Percentiles rank a stretch among this genome's conserved stretches.
Evolutionary conservation across 23 red algal species (phyloP).

Genomic region (Gracilaria vermiculophylla): DNA sequence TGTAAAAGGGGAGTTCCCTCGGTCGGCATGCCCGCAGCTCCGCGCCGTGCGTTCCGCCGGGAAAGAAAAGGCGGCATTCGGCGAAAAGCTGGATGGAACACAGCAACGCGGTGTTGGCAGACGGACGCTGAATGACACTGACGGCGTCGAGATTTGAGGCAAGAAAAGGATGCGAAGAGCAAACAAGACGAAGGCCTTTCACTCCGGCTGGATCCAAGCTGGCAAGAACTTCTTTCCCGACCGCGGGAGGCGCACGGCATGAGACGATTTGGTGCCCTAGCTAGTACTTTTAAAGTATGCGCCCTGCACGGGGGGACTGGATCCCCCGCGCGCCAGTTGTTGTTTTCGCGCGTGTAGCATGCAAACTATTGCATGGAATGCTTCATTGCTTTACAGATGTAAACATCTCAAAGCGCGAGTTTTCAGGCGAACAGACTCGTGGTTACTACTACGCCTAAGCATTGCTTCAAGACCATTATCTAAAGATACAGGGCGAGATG

Average conservation of each 20-base stretch:
- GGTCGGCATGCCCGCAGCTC: background rate
- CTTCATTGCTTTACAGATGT: too few relatives aligned
- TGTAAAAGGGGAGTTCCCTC: background rate
- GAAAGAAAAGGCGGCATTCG: background rate
- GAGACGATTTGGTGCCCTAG: background rate
- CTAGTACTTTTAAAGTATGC: too few relatives aligned
- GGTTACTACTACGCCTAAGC: too few relatives aligned
- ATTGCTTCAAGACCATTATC: background rate
- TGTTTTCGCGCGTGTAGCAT: too few relatives aligned
- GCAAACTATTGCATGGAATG: too few relatives aligned
- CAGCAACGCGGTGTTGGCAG: too few relatives aligned
- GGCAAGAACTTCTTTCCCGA: background rate
- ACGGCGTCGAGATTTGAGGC: background rate
- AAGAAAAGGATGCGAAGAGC: background rate
- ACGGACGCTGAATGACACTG: too few relatives aligned
- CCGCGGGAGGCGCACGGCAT: background rate
- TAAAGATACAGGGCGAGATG: background rate
- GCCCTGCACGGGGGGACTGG: too few relatives aligned
- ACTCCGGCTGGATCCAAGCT: background rate
- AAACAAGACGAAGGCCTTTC: background rate
- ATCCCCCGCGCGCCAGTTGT: too few relatives aligned
- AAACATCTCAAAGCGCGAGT: too few relatives aligned
- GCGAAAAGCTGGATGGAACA: background rate
- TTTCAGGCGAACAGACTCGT: too few relatives aligned
- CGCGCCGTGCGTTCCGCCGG: background rate